Percentiles rank a stretch among this genome's conserved stretches.
Conservation (phyloP, 202 grass and related monocot genomes). For the Zizania palustris region DNA sequence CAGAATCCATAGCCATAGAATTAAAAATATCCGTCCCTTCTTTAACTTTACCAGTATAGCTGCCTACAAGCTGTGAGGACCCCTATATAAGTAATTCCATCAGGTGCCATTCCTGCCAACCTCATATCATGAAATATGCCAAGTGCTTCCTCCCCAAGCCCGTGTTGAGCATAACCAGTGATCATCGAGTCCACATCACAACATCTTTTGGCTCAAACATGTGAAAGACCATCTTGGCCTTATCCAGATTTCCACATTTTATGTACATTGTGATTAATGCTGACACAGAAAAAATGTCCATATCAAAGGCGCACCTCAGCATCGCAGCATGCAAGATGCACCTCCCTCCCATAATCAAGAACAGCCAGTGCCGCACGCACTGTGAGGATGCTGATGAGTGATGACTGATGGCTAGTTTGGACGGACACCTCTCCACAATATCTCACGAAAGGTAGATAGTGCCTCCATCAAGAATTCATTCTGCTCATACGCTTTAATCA, state of each 20-base stretch:
- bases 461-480: slow-evolving; percentile 73
- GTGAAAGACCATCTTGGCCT: slow-evolving; percentile 59
- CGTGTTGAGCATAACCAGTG: slow-evolving; percentile 82
- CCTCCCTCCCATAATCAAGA: slow-evolving; percentile 69
- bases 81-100: slow-evolving; percentile 74
- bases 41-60: slow-evolving; percentile 75
- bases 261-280: slow-evolving; percentile 80
- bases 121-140: slow-evolving; percentile 65
- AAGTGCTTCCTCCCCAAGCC: slow-evolving; percentile 75
- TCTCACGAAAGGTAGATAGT: slow-evolving; percentile 52
- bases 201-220: slow-evolving; percentile 71
- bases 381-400: slow-evolving; percentile 62
- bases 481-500: slow-evolving; percentile 70
- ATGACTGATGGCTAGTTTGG: slow-evolving; percentile 68
- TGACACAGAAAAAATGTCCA: slow-evolving; percentile 58
- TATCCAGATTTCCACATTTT: slow-evolving; percentile 66
- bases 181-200: slow-evolving; percentile 89
- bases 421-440: slow-evolving; percentile 54
- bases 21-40: slow-evolving; percentile 65
- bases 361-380: slow-evolving; percentile 62
- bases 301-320: slow-evolving; percentile 56
- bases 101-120: slow-evolving; percentile 46
- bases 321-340: slow-evolving; percentile 68
- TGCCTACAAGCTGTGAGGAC: slow-evolving; percentile 77
- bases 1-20: slow-evolving; percentile 54